Percentiles rank a stretch among this genome's conserved stretches.
Evolutionary conservation across 1,284 basidiomycete genomes (phyloP).

Genomic region (Apiotrichum sp.): DNA sequence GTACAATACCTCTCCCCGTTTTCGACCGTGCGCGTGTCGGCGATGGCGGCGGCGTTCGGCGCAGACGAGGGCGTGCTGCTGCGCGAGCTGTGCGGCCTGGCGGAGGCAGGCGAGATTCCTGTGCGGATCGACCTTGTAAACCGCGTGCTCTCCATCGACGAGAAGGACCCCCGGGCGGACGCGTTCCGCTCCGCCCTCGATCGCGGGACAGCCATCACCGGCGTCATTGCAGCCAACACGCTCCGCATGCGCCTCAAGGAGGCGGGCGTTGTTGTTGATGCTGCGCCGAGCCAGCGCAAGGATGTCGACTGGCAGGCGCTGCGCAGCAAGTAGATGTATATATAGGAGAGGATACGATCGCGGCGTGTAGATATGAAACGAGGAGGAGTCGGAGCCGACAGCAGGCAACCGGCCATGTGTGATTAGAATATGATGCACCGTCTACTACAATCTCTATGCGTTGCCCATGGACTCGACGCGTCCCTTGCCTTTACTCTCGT

Average conservation of each 20-base stretch:
- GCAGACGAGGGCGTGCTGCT: constrained; percentile 22
- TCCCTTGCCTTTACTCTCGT: constrained; percentile 73
- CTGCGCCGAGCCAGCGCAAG: constrained; percentile 6
- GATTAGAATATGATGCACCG: background rate
- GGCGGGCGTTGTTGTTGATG: constrained; percentile 31
- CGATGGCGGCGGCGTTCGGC: constrained; percentile 36
- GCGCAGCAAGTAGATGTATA: background rate
- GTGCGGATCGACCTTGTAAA: constrained; percentile 42
- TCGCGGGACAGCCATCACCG: constrained; percentile 20
- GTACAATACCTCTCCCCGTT: constrained; percentile 42
- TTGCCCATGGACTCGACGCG: constrained; percentile 65
- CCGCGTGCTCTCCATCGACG: constrained; percentile 25
- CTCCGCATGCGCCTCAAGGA: constrained; percentile 38
- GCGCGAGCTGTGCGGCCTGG: constrained; percentile 24
- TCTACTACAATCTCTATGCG: constrained; percentile 11
- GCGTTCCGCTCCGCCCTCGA: constrained; percentile 24
- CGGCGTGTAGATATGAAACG: background rate
- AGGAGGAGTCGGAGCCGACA: background rate
- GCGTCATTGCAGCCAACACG: constrained; percentile 20
- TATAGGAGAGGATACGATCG: background rate
- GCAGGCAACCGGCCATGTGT: no score
- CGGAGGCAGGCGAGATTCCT: constrained; percentile 23
- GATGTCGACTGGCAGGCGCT: background rate
- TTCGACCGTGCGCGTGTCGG: constrained; percentile 26
- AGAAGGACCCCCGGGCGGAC: constrained; percentile 22